phyloP scores from a whole-genome alignment of 495 filamentous ascomycete genomes.

The Gamarada debralockiae region DNA sequence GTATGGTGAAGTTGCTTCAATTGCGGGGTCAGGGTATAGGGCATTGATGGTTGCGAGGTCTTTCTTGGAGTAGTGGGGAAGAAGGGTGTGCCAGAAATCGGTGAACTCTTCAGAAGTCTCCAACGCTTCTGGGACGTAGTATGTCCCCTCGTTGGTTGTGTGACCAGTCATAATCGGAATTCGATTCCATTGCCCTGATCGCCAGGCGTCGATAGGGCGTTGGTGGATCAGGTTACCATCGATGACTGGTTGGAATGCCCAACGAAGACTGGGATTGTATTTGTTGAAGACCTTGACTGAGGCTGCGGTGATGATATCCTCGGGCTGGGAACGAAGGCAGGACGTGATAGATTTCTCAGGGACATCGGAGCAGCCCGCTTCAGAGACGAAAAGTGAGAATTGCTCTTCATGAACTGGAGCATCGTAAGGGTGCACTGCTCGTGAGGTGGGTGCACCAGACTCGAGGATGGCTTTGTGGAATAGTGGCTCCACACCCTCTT shows the following conservation, averaged over 20 bases:
- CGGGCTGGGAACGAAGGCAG: conserved; percentile 46
- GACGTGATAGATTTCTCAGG: conserved; percentile 42
- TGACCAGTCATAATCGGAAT: conserved; percentile 61
- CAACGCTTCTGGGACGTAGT: conserved; percentile 48
- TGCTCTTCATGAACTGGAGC: conserved; percentile 55
- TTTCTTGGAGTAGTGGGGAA: conserved; percentile 44
- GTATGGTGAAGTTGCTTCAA: conserved; percentile 29
- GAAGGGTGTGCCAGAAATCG: conserved; percentile 49
- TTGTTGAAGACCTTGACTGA: conserved; percentile 46
- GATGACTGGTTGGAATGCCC: conserved; percentile 66
- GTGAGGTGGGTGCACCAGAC: conserved; percentile 56
- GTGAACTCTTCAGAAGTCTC: conserved; percentile 44
- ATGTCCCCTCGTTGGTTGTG: conserved; percentile 59
- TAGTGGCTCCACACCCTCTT: conserved; percentile 25
- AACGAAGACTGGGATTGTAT: conserved; percentile 51
- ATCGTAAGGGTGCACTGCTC: conserved; percentile 54
- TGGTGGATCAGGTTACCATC: conserved; percentile 53
- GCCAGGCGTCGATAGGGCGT: conserved; percentile 53
- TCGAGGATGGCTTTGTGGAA: conserved; percentile 63
- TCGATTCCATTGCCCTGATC: conserved; percentile 44
- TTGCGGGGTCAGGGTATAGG: conserved; percentile 53
- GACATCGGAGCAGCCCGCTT: conserved; percentile 34
- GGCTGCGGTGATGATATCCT: conserved; percentile 41
- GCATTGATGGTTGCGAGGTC: conserved; percentile 47
- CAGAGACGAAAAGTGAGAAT: conserved; percentile 48